Evolutionary conservation across 2,329 filamentous ascomycete genomes (phyloP).

Genomic region (Trichoderma aggressivum): DNA sequence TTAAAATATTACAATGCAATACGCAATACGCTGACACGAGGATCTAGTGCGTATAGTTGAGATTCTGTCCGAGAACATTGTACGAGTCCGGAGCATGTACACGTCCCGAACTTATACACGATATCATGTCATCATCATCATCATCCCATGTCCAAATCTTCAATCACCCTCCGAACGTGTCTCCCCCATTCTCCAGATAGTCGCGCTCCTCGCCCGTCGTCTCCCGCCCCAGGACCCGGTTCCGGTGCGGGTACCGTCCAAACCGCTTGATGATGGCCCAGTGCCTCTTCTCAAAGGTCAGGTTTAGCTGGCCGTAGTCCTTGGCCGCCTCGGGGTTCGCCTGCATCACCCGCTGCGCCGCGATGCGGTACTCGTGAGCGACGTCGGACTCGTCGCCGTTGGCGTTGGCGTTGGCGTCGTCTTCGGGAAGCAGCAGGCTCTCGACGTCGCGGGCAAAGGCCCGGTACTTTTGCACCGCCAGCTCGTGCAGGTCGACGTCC

Average conservation of each 20-base stretch:
- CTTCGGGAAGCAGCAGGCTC: constrained; percentile 29
- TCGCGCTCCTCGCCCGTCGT: constrained; percentile 47
- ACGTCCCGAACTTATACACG: too few species aligned
- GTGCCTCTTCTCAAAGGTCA: constrained; percentile 45
- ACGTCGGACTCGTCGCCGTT: background rate
- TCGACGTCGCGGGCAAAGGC: constrained; percentile 34
- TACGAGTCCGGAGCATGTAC: background rate
- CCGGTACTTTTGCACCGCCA: constrained; percentile 31
- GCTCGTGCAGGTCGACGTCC: constrained; percentile 42
- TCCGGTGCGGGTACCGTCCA: constrained; percentile 59
- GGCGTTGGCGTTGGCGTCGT: too few species aligned
- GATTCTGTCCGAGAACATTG: background rate
- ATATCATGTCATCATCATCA: background rate
- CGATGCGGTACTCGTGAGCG: constrained; percentile 27
- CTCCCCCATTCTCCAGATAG: constrained; percentile 46
- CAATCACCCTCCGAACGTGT: constrained; percentile 33
- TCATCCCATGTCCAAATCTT: background rate
- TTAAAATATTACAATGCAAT: background rate
- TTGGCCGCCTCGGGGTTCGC: constrained; percentile 27
- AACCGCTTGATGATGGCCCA: constrained; percentile 49
- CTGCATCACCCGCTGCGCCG: constrained; percentile 29
- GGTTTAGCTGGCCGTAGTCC: constrained; percentile 24
- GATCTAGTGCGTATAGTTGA: background rate
- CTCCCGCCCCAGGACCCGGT: constrained; percentile 47
- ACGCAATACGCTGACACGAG: background rate